Evolutionary conservation across 1,139 yeast species (phyloP), one percentile per base, ranked within the genome.

Genomic region (Blastobotrys petasosporus): DNA sequence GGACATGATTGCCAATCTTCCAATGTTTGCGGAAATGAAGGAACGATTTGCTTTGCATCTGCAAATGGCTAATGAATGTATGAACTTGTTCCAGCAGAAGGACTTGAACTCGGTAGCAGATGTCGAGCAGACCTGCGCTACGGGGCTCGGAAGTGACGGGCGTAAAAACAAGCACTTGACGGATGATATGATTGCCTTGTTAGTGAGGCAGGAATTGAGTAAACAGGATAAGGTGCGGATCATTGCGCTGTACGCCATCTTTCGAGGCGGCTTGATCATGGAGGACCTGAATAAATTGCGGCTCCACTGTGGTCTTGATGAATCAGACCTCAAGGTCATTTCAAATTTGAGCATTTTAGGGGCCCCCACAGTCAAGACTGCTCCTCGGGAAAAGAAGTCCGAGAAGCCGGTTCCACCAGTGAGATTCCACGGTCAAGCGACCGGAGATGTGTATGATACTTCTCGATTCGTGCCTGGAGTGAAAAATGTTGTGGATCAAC

Each of bases 261-360:
- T 81, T 63, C 74, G 97, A 54, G 92, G 94, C 4, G 98, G 99
- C 0, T 69, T 92, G 28, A 73, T 86, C 13, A 83, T 81, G 54
- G 63, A 73, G 7, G 99, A 92, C 67, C 78, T 84, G 54, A 67
- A 70, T 44, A 88, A 92, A 59, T 66, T 92, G 38, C 75, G 82
- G 40, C 68, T 73, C 45, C 94, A 90, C 58, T 77, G 85, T 41
- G 85, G 82, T 0, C 76, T 86, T 12, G 66, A 69, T 35, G 75
- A 77, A 42, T 69, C 71, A 17, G 94, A 85, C 68, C 71, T 76
- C 49, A 65, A 76, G 39, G 73, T 86, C 46, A 78, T 90, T 61
- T 71, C 71, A 44, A 86, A 85, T 62, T 75, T 86, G 52, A 75
- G 76, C 46, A 69, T 73, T 45, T 61, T 92, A 36, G 96, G 95